These are phyloP conservation scores for Trametes hirsuta DNA, from an alignment of 1,284 basidiomycete species.

Conservation along the genomic window DNA sequence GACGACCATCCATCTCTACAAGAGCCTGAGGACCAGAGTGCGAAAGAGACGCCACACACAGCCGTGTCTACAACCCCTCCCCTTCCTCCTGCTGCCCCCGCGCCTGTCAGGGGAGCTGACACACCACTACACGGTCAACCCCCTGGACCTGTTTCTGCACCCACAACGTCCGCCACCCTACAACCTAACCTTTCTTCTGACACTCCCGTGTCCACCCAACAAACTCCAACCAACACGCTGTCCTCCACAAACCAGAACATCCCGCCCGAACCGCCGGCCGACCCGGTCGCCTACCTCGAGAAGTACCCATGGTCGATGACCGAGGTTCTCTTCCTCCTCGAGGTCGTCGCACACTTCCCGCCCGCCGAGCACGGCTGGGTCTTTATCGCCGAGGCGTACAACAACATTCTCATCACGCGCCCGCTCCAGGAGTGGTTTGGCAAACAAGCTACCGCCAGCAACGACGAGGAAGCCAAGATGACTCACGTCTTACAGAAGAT, in stretches of 20 bases:
- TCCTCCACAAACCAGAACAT: slow-evolving; percentile 12
- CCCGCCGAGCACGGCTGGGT: slow-evolving; percentile 24
- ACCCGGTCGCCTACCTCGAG: slow-evolving; percentile 15
- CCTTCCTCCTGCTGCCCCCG: background rate
- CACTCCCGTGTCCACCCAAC: background rate
- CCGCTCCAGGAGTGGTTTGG: slow-evolving; percentile 26
- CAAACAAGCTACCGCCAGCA: slow-evolving; percentile 14
- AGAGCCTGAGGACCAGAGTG: background rate
- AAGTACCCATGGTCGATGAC: slow-evolving; percentile 25
- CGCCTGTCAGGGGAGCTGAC: background rate
- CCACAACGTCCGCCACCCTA: background rate
- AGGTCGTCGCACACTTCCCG: slow-evolving; percentile 25
- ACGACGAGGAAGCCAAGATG: slow-evolving; percentile 24
- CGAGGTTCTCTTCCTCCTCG: slow-evolving; percentile 25
- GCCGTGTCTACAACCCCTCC: background rate
- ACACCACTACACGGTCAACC: too few relatives aligned
- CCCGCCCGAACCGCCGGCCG: slow-evolving; percentile 15
- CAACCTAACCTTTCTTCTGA: background rate
- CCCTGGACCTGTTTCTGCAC: too few relatives aligned
- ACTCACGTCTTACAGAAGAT: slow-evolving; percentile 15
- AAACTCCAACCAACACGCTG: background rate
- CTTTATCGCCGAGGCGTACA: slow-evolving; percentile 27
- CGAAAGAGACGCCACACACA: background rate
- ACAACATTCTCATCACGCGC: slow-evolving; percentile 26
- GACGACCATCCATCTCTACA: slow-evolving; percentile 6